Conservation (phyloP, 2,329 filamentous ascomycete species). For the Alternaria ethzedia region DNA sequence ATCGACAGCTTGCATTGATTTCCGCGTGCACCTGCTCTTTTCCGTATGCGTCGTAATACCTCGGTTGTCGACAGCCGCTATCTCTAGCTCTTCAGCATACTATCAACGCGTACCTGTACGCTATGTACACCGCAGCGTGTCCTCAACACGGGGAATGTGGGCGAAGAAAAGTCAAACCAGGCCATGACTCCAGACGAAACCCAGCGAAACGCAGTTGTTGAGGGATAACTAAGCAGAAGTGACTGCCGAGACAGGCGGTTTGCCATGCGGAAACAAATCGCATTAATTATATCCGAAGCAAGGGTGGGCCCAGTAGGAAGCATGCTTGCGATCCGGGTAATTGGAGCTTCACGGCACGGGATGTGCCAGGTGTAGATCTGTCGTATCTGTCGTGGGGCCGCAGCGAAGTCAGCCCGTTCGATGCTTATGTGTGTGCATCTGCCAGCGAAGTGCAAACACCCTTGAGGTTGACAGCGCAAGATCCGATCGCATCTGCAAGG, state of each 20-base stretch:
- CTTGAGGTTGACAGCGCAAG: not conserved
- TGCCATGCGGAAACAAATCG: not conserved
- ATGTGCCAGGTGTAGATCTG: not conserved
- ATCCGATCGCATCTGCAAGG: not conserved
- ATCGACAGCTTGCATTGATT: not conserved
- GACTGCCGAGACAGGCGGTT: not conserved
- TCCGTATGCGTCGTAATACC: conserved; percentile 5
- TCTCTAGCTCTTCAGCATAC: not conserved
- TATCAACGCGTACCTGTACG: not conserved
- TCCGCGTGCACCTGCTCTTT: conserved; percentile 4
- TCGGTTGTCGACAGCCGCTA: conserved; percentile 10
- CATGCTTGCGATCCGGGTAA: not conserved
- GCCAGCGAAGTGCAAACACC: not conserved
- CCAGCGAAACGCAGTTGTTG: not conserved
- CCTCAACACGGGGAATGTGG: not conserved
- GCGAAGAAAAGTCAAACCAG: not conserved
- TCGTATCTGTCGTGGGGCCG: not conserved
- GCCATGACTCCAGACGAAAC: not conserved
- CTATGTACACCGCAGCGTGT: not conserved
- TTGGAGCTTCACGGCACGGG: not conserved
- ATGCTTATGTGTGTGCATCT: not conserved
- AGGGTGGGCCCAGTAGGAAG: not conserved
- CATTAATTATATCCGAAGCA: not conserved
- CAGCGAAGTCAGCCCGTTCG: not conserved
- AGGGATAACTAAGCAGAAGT: not conserved